phyloP scores from a whole-genome alignment of 202 grass and related monocot species.

The Carex sylvatica region DNA sequence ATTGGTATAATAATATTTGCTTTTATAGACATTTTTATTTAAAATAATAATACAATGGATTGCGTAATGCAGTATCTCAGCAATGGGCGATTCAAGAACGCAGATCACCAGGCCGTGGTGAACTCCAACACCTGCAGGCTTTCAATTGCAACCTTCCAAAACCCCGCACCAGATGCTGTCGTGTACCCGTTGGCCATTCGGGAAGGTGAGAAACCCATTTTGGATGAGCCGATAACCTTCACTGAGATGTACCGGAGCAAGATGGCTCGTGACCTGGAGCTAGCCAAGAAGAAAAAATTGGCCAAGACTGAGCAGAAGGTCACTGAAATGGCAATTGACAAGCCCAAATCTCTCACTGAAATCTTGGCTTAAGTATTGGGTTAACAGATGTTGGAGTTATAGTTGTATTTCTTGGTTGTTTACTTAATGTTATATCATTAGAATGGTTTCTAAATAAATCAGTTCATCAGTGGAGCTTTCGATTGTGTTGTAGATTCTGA shows the following conservation, averaged over 20 bases:
- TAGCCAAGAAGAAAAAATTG: slow-evolving; percentile 73
- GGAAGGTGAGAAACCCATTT: slow-evolving; percentile 62
- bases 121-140: slow-evolving; percentile 66
- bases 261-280: slow-evolving; percentile 67
- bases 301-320: slow-evolving; percentile 33
- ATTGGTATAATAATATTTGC: neutral
- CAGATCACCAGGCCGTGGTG: slow-evolving; percentile 84
- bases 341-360: slow-evolving; percentile 41
- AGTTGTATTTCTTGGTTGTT: neutral
- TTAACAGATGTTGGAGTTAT: neutral
- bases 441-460: neutral
- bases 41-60: neutral
- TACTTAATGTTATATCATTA: neutral
- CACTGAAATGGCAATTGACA: neutral
- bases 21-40: neutral
- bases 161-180: slow-evolving; percentile 63
- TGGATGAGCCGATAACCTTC: slow-evolving; percentile 73
- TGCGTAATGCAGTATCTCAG: slow-evolving; percentile 51
- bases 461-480: neutral
- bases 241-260: slow-evolving; percentile 79
- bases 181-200: slow-evolving; percentile 71
- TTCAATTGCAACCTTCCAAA: slow-evolving; percentile 88
- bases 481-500: neutral
- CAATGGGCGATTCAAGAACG: slow-evolving; percentile 92
- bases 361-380: slow-evolving; percentile 48